Evolutionary conservation across 352 stramenopile genomes (phyloP).

Genomic region (Phytophthora pini): DNA sequence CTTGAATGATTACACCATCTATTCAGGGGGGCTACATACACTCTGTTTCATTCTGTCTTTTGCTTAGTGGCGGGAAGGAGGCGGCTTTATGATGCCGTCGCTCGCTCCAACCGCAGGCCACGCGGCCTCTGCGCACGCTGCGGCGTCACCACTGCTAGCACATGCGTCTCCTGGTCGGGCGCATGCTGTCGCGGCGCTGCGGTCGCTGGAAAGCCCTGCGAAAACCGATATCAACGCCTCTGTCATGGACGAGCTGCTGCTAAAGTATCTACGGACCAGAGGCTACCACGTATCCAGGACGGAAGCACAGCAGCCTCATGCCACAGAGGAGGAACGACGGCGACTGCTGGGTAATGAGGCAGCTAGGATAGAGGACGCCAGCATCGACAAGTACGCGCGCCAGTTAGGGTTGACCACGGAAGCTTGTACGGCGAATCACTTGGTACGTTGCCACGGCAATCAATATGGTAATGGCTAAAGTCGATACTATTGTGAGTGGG

Average conservation of each 20-base stretch:
- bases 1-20: conserved; percentile 13
- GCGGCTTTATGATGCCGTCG: conserved; percentile 25
- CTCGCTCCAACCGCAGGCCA: conserved; percentile 18
- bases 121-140: conserved; percentile 13
- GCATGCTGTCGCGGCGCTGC: conserved; percentile 12
- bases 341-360: conserved; percentile 40
- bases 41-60: conserved; percentile 33
- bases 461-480: neutral
- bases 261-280: conserved; percentile 66
- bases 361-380: conserved; percentile 30
- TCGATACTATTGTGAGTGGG: neutral
- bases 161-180: conserved; percentile 7
- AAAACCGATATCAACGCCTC: conserved; percentile 21
- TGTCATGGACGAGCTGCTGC: conserved; percentile 74
- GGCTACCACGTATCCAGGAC: conserved; percentile 58
- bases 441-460: conserved; percentile 44
- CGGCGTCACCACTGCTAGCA: conserved; percentile 6
- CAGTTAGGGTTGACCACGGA: conserved; percentile 74
- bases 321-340: conserved; percentile 37
- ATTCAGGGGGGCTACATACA: neutral
- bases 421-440: conserved; percentile 77
- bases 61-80: conserved; percentile 18
- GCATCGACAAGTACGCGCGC: conserved; percentile 66
- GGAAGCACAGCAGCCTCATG: conserved; percentile 6
- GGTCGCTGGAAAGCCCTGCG: conserved; percentile 9